phyloP scores from a whole-genome alignment of 2,329 filamentous ascomycete species.

The Alternaria sp. region DNA sequence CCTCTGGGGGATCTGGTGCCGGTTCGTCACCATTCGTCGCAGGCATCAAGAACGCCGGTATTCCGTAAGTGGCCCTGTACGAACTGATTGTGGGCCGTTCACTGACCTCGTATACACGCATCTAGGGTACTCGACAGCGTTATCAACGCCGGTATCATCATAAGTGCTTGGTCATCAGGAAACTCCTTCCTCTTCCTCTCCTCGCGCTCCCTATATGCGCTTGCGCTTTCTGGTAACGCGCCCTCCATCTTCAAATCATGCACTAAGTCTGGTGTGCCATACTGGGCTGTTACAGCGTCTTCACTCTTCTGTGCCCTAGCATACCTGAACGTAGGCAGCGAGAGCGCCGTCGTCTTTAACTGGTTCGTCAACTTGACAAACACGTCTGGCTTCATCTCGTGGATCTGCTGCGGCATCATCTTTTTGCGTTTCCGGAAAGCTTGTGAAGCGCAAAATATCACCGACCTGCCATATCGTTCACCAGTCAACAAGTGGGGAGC shows the following conservation, averaged over 20 bases:
- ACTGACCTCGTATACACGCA: not conserved
- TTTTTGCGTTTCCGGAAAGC: slow-evolving; percentile 69
- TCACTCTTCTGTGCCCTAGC: slow-evolving; percentile 57
- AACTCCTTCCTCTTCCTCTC: slow-evolving; percentile 64
- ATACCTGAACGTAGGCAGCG: slow-evolving; percentile 59
- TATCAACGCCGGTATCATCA: slow-evolving; percentile 73
- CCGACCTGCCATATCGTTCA: slow-evolving; percentile 63
- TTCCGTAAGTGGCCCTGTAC: slow-evolving; percentile 39
- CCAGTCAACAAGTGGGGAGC: slow-evolving; percentile 70
- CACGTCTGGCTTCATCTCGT: slow-evolving; percentile 62
- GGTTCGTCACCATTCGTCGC: slow-evolving; percentile 62
- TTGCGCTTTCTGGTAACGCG: slow-evolving; percentile 70
- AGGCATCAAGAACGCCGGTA: slow-evolving; percentile 60
- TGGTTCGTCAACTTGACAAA: slow-evolving; percentile 78
- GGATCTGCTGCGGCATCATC: slow-evolving; percentile 64
- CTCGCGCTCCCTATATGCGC: slow-evolving; percentile 61
- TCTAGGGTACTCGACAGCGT: slow-evolving; percentile 66
- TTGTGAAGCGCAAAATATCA: slow-evolving; percentile 62
- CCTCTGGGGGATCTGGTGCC: slow-evolving; percentile 62
- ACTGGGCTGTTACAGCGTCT: slow-evolving; percentile 56
- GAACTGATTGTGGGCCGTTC: not conserved
- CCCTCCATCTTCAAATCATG: slow-evolving; percentile 68
- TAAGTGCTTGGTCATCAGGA: slow-evolving; percentile 68
- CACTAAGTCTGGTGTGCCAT: slow-evolving; percentile 66
- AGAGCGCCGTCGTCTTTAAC: slow-evolving; percentile 61